Evolutionary conservation across 164 flowering plant genomes (phyloP).

Genomic region (Macadamia integrifolia): DNA sequence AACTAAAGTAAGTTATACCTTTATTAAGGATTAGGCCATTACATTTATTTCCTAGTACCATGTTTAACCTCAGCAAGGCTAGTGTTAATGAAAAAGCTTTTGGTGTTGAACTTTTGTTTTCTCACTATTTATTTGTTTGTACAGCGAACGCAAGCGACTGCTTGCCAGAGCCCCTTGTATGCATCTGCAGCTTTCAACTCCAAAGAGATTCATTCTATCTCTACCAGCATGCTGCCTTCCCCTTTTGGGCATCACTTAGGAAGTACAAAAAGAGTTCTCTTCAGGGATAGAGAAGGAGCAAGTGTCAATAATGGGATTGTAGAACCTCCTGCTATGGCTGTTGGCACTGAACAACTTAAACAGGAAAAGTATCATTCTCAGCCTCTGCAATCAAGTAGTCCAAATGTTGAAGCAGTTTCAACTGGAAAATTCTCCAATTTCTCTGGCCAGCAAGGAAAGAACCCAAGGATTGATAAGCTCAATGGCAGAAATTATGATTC

Average conservation of each 20-base stretch:
- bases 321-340: slow-evolving; percentile 5
- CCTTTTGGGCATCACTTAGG: slow-evolving; percentile 23
- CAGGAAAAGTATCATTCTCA: slow-evolving; percentile 50
- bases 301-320: slow-evolving; percentile 7
- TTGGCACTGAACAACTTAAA: slow-evolving; percentile 9
- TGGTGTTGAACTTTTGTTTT: not conserved
- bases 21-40: not conserved
- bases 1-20: slow-evolving; percentile 9
- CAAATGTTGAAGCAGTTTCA: slow-evolving; percentile 17
- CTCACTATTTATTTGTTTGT: not conserved
- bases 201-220: slow-evolving; percentile 4
- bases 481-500: slow-evolving; percentile 57
- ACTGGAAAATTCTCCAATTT: not conserved
- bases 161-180: not conserved
- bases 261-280: slow-evolving; percentile 25
- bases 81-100: not conserved
- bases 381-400: slow-evolving; percentile 39
- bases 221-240: slow-evolving; percentile 69
- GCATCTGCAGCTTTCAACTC: slow-evolving; percentile 4
- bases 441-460: slow-evolving; percentile 6
- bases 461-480: slow-evolving; percentile 24
- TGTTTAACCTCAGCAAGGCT: not conserved
- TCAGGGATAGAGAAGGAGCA: slow-evolving; percentile 19
- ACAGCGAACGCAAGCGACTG: slow-evolving; percentile 21
- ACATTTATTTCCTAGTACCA: not conserved